A percentile compares a stretch with the other conserved stretches of the same genome.
Conservation (phyloP, 805 yeast species). For the Isabelozyma pseudorhagii region DNA sequence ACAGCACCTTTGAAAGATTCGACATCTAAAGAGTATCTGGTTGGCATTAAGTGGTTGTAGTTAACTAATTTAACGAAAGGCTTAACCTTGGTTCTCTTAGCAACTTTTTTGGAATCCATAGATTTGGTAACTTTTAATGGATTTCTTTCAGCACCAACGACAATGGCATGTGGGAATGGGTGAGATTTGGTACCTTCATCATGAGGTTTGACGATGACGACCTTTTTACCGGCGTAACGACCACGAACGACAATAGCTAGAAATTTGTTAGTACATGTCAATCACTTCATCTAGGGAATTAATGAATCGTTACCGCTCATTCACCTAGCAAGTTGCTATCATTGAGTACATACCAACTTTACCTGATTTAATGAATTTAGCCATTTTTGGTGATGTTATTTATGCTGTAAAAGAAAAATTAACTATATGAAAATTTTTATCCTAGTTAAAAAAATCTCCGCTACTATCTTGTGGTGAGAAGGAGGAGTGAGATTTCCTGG, state of each 20-base stretch:
- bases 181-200: conserved; percentile 98
- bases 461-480: neutral
- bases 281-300: neutral
- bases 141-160: conserved; percentile 98
- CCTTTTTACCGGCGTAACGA: conserved; percentile 99
- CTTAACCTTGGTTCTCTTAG: conserved; percentile 97
- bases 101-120: conserved; percentile 93
- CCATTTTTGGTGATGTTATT: conserved; percentile 58
- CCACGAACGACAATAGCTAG: conserved; percentile 98
- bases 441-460: neutral
- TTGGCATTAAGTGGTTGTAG: conserved; percentile 99
- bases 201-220: conserved; percentile 96
- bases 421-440: conserved; percentile 1
- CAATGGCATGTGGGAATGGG: conserved; percentile 99
- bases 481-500: neutral
- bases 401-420: conserved; percentile 2
- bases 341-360: conserved; percentile 83
- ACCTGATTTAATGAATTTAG: conserved; percentile 99
- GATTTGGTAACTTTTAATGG: conserved; percentile 95
- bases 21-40: conserved; percentile 97
- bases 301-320: neutral
- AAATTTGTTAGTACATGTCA: conserved; percentile 27
- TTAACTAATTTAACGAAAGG: conserved; percentile 98
- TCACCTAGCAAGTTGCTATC: neutral
- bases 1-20: conserved; percentile 91